Evolutionary conservation across 2,329 filamentous ascomycete genomes (phyloP).

Genomic region (Ophiostoma piceae): DNA sequence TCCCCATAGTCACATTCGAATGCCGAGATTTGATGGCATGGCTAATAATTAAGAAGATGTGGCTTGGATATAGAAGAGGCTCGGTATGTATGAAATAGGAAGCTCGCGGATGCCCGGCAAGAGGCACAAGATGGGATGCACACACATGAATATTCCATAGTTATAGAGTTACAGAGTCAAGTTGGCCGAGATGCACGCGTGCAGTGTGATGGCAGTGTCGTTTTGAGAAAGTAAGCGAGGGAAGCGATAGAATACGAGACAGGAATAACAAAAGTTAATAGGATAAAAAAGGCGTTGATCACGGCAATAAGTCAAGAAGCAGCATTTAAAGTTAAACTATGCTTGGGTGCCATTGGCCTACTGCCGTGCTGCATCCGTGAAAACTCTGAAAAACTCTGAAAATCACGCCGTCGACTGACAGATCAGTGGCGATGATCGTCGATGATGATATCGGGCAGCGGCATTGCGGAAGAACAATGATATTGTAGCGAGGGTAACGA

Average conservation of each 20-base stretch:
- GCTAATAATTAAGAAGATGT: background rate
- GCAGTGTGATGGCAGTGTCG: background rate
- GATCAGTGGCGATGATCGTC: background rate
- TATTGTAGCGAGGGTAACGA: background rate
- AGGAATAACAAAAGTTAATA: background rate
- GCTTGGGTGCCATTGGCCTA: background rate
- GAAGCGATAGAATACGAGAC: background rate
- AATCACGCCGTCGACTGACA: background rate
- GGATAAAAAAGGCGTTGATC: background rate
- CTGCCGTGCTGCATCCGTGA: background rate
- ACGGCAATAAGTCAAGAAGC: background rate
- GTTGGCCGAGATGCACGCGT: background rate
- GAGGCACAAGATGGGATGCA: background rate
- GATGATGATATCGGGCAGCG: background rate
- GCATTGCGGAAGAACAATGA: background rate
- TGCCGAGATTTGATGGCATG: background rate
- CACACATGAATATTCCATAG: background rate
- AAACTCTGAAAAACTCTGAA: constrained; percentile 3
- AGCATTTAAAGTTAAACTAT: background rate
- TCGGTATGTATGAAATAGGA: constrained; percentile 1
- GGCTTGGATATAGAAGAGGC: background rate
- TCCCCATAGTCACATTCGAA: background rate
- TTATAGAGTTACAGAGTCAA: background rate
- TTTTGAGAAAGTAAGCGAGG: background rate
- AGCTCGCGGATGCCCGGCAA: background rate